Base-by-base conservation (phyloP, 2,329 filamentous ascomycete species). In the Thyridium curvatum region DNA sequence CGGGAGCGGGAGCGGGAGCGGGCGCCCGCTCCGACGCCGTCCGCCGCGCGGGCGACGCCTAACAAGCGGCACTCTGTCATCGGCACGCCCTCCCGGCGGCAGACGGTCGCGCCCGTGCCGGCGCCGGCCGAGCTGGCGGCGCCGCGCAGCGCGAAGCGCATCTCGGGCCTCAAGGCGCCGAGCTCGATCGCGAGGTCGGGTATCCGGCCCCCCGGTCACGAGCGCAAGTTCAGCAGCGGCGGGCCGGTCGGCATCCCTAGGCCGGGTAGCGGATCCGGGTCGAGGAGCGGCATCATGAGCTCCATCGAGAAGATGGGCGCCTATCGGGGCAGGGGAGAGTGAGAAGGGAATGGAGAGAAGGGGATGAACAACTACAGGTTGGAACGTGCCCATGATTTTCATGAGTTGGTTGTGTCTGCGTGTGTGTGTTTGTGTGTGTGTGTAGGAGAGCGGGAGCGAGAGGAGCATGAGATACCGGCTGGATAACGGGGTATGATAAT, bases 251-350 rank as follows among this genome's bases (percentile, higher is more conserved):
- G 65, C 8, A 51, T 75, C 38, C 66, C 71, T 30, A 62, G 73
- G 44, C 74, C 72, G 12, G 68, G 69, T 43, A 72, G 67, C 46
- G 68, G 66, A 29, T 48, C 64, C 44, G 64, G 64, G 8, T 53
- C 59, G 46, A 61, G 86, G 52, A 86, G 83, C 54, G 80, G 84
- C 41, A 84, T 93, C 53, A 82, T 94, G 82, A 84, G 74, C 51
- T 88, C 84, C 14, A 93, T 94, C 58, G 87, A 94, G 69, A 79
- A 82, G 62, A 94, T 94, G 88, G 87, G 87, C 9, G 81, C 71
- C 50, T 69, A 78, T 48, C 59, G 72, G 12, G 65, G 69, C 8
- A 63, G 70, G 32, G 65, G 46, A 18, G 52, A 59, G 35, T 49
- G 13, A 26, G 21, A 26, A 10, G 21, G 21, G 10, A 26, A 26